Evolutionary conservation across 2,329 filamentous ascomycete genomes (phyloP), one percentile per base, ranked within the genome.

Genomic region (Aspergillus sp.): DNA sequence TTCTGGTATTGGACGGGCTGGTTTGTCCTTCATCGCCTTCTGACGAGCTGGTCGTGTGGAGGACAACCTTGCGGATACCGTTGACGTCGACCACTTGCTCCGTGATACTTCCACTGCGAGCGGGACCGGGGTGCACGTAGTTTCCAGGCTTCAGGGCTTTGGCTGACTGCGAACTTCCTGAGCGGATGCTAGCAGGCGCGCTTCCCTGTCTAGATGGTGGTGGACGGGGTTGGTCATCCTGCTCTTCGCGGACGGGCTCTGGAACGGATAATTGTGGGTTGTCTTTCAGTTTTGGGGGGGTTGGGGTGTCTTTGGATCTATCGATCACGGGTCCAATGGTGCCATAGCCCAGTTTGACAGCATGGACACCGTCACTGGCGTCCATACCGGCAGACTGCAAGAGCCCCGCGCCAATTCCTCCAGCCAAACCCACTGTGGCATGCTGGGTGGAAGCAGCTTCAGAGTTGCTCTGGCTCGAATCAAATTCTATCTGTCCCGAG

Each of bases 31-130:
- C 30, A 37, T 66, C 61, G 15, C 52, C 55, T 10, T 72, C 70
- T 3, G 71, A 73, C 39, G 76, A 75, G 54, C 71, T 76, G 22
- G 77, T 85, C 3, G 83, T 83, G 60, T 88, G 84, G 22, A 91
- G 73, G 1, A 91, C 80, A 41, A 89, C 80, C 68, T 91, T 91
- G 53, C 82, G 81, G 45, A 90, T 78, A 2, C 87, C 87, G 47
- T 84, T 82, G 2, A 84, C 75, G 60, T 90, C 84, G 48, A 90
- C 73, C n/a, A 87, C 74, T 51, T 86, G 87, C 66, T 90, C 86
- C 0, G 86, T 89, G 57, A 90, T 88, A 62, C 84, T 88, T 23
- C 87, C 86, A 56, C 83, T 88, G 48, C 85, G 77, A 5, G 83
- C 82, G 4, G 75, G 73, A 7, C 77, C 74, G 30, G 71, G 71